Evolutionary conservation across 2,329 filamentous ascomycete genomes (phyloP), one percentile per base, ranked within the genome.

Genomic region (Apiospora kogelbergensis): DNA sequence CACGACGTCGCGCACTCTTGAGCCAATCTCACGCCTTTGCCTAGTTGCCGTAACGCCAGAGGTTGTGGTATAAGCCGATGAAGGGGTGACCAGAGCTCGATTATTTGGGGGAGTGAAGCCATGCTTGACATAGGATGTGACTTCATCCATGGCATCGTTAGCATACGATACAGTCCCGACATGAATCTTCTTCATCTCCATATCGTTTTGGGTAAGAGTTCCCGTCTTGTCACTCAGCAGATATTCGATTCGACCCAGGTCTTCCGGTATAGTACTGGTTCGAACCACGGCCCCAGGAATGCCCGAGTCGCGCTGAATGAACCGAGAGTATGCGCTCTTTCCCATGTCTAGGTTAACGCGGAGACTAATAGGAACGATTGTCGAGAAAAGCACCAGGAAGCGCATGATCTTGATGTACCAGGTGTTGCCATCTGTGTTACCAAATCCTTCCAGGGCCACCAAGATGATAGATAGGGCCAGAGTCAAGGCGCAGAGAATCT

Each of bases 401-500:
- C 95, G 91, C 90, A 97, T 96, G 75, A 98, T 97, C 72, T 97
- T 95, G 73, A 98, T 90, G 79, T 98, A 99, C 96, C 96, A 99
- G 30, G 88, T 83, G 67, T 89, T 88, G 24, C 86, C 88, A 67
- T 89, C 84, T 1, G 88, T 89, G 72, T 85, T 88, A 63, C 90
- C 85, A 72, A 97, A 96, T 0, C 93, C 91, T 79, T 98, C 91
- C 2, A 98, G 82, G 0, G 93, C 94, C 6, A 99, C 96, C 10
- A 99, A 87, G 53, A 97, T 86, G 71, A 98, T 86, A 0, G 95
- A 98, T 3, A 99, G 84, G 0, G 92, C 89, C 1, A 98, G 84
- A 0, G 96, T 99, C 70, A 99, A 85, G 7, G 91, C 89, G 76
- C 96, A 99, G 2, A 99, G 85, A 65, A 98, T 99, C 77, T 99